Evolutionary conservation across 352 stramenopile species (phyloP), one percentile per base, ranked within the genome.

Genomic region (Globisporangium yorkense): DNA sequence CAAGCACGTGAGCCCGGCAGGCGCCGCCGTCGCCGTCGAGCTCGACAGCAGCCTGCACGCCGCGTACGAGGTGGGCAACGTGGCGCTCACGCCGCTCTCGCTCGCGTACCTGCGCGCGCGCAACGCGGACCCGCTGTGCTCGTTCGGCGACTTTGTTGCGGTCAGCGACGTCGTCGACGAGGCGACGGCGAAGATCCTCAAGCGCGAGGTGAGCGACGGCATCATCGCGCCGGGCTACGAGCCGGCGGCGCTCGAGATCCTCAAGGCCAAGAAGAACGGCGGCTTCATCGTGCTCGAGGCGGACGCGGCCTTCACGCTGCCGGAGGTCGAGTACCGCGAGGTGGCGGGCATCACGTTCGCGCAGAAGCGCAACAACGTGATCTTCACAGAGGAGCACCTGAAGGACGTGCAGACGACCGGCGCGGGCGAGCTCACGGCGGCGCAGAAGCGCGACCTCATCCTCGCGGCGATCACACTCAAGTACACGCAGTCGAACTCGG

Each of bases 401-500:
- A 71, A 79, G 41, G 80, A 98, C 54, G 77, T 98, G 46, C 92
- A 98, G 60, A 98, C 94, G 8, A 94, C 84, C 18, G 80, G 90
- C 13, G 80, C 76, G 4, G 77, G 87, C 41, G 79, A 88, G 47
- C 70, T 99, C 6, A 85, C 86, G 20, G 87, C 97, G 27, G 89
- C 85, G 51, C 97, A 96, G 54, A 92, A 98, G 70, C 89, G 96
- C 53, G 97, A 99, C 72, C 80, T 99, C 55, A 96, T 98, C 59
- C 84, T 99, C 31, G 97, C 97, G n/a, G 97, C 92, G 51, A 99
- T 99, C 72, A 98, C 96, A 59, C 81, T 99, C 70, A 99, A 99
- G 87, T 99, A 99, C 83, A 99, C 97, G 56, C 97, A 99, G 83
- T 97, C 77, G 51, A 99, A 99, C 87, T 98, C 89, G 40, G 97